Evolutionary conservation across 2,329 filamentous ascomycete genomes (phyloP), one percentile per base, ranked within the genome.

Genomic region (Fusarium sp.): DNA sequence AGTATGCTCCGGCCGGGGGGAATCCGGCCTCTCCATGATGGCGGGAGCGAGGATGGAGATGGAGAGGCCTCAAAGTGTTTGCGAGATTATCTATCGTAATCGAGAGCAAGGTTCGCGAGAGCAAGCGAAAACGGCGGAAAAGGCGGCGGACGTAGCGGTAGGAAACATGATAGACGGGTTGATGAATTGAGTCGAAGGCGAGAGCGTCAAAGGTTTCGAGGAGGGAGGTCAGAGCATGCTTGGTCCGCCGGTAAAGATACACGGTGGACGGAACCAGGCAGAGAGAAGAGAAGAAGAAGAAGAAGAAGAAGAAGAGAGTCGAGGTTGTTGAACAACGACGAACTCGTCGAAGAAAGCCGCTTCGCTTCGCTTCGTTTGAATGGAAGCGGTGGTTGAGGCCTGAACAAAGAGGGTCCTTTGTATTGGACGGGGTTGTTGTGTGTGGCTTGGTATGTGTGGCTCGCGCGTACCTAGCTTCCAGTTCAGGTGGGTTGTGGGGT

Each of bases 11-110:
- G 64, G 67, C 66, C 72, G 72, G 42, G 69, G 67, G 54, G 66
- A 64, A 60, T 77, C 73, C 54, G 78, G 76, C 71, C 70, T 77
- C 72, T 78, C 72, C 76, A 79, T 76, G 60, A 67, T 73, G 58
- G 68, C 73, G 65, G 72, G 64, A 59, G 61, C 63, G 61, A 60
- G 56, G 66, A 60, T 40, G 66, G 69, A 66, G 74, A 66, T 74
- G 71, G 70, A 73, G 68, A 73, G 72, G 76, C 73, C 73, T 66
- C 61, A 52, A n/a, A 29, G 47, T 56, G 50, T 29, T 45, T 45
- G 22, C 60, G 29, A 27, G 42, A 73, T 73, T 75, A 75, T 75
- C 40, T 75, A 75, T 75, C 40, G 64, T 54, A 62, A 64, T 50
- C 71, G 29, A 56, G 22, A 57, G 20, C 54, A 58, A 52, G 58